Base-by-base conservation (phyloP, 345 rosid genomes). In the Mallotus nudiflorus region DNA sequence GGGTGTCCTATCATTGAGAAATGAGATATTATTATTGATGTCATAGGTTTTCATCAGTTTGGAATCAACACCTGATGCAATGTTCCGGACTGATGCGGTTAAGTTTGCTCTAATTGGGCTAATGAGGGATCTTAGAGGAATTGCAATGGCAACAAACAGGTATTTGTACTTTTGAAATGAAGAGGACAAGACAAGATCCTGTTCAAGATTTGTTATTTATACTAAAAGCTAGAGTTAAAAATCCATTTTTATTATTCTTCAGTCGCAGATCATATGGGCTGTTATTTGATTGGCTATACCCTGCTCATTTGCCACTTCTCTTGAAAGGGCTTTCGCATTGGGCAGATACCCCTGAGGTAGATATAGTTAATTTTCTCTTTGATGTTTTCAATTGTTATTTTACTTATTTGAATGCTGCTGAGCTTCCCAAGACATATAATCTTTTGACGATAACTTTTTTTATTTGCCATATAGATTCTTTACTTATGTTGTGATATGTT, bases 111-210 rank as follows among this genome's bases (percentile, higher is more conserved):
- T 96, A 58, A 86, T 92, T 77, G 99, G 99, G 45, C 82, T 92
- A 66, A 92, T 91, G 98, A 88, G 99, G 81, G 98, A 96, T 85
- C 89, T 96, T 54, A 85, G 98, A 86, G 99, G 99, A 72, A 88
- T 96, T 72, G 84, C 98, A 14, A 92, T 92, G 99, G 99, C 99
- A 69, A 87, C 99, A 62, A 91, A 85, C 84, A 88, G 97, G 99
- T 89, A 52, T 14, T 67, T 62, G 19, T 40, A 57, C 53, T 0
- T 48, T 42, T 50, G 39, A 48, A n/a, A n/a, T n/a, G n/a, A n/a
- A n/a, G n/a, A n/a, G n/a, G n/a, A n/a, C n/a, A n/a, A n/a, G n/a
- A n/a, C n/a, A n/a, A n/a, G n/a, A n/a, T n/a, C n/a, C n/a, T 55
- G 27, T 71, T 31, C 55, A 20, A 68, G 19, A 54, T 67, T 46